phyloP scores from a whole-genome alignment of 2,329 filamentous ascomycete genomes.

The Ophiostoma australiae region DNA sequence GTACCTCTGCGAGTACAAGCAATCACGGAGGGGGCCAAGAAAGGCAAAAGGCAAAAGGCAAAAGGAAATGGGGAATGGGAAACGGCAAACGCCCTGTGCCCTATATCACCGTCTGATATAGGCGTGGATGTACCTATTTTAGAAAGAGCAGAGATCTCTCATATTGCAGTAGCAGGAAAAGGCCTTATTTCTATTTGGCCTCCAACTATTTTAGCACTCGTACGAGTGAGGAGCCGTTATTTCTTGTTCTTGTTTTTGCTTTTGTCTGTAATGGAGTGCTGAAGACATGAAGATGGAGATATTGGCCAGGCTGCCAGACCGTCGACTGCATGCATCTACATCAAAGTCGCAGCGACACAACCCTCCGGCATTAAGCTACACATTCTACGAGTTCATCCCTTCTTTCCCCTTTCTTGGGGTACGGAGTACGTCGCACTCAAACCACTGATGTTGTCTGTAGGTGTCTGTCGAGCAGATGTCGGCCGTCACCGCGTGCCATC shows the following conservation, averaged over 20 bases:
- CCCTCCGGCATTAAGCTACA: neutral
- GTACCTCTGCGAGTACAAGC: neutral
- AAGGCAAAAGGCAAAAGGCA: neutral
- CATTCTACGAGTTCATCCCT: neutral
- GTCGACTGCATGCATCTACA: neutral
- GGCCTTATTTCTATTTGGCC: constrained; percentile 2
- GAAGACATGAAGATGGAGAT: neutral
- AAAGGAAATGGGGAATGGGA: neutral
- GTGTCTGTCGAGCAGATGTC: neutral
- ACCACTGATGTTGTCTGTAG: neutral
- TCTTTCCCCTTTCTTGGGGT: constrained; percentile 5
- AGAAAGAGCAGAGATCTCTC: neutral
- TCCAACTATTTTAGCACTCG: constrained; percentile 5
- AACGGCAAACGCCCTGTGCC: neutral
- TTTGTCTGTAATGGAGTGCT: neutral
- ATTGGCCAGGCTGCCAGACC: neutral
- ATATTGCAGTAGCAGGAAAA: too few relatives aligned
- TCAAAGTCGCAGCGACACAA: neutral
- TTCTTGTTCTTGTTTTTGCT: neutral
- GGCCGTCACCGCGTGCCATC: constrained; percentile 6
- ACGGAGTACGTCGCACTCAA: neutral
- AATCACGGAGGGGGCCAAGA: neutral
- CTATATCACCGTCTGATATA: constrained; percentile 1
- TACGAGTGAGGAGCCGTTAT: constrained; percentile 4
- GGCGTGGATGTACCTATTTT: constrained; percentile 13